These are phyloP conservation scores for Russula sp. DNA, from an alignment of 768 basidiomycete genomes.

Conservation along the genomic window DNA sequence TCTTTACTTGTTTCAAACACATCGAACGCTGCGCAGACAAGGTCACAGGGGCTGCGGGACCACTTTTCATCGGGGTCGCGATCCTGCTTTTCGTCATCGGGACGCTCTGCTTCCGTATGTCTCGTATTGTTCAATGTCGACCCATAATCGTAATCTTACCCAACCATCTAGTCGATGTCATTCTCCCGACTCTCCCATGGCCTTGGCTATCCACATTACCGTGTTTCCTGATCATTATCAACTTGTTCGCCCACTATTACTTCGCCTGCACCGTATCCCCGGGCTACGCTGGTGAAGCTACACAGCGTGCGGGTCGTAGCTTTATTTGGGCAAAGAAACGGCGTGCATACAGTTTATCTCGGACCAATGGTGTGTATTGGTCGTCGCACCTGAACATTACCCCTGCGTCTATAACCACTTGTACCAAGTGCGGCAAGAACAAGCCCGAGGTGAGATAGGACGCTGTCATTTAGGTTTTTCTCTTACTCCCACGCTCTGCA, in stretches of 20 bases:
- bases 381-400: slow-evolving; percentile 50
- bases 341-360: slow-evolving; percentile 33
- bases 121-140: background rate
- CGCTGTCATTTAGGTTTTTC: background rate
- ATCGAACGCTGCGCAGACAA: slow-evolving; percentile 74
- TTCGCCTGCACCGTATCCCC: slow-evolving; percentile 76
- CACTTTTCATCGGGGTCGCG: slow-evolving; percentile 84
- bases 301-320: slow-evolving; percentile 40
- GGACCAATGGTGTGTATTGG: slow-evolving; percentile 49
- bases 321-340: slow-evolving; percentile 58
- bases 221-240: slow-evolving; percentile 72
- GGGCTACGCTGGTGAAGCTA: slow-evolving; percentile 70
- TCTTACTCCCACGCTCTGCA: background rate
- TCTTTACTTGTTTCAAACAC: slow-evolving; percentile 60
- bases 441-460: slow-evolving; percentile 24
- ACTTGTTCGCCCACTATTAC: slow-evolving; percentile 82
- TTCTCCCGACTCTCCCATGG: slow-evolving; percentile 61
- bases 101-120: slow-evolving; percentile 77
- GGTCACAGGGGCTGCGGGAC: slow-evolving; percentile 87
- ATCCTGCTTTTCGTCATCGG: slow-evolving; percentile 66
- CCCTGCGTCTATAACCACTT: slow-evolving; percentile 39
- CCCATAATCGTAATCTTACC: slow-evolving; percentile 2
- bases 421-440: slow-evolving; percentile 26
- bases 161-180: slow-evolving; percentile 62
- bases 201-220: slow-evolving; percentile 61